Conservation (phyloP, 345 rosid genomes). For the Arabidopsis arenosa region DNA sequence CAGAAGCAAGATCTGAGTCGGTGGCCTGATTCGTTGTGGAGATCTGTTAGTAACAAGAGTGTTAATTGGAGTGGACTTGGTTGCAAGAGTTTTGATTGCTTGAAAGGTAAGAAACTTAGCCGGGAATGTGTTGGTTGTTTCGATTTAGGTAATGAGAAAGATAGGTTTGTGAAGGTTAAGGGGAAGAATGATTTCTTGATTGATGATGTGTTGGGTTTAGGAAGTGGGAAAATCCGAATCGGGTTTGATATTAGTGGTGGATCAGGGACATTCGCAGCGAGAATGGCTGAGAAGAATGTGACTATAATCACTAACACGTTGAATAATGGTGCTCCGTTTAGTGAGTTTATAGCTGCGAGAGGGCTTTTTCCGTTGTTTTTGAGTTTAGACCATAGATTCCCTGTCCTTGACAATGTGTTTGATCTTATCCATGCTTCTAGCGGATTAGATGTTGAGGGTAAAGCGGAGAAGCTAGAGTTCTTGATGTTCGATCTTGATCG, state of each 20-base stretch:
- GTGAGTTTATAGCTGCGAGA: conserved; percentile 85
- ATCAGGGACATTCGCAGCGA: conserved; percentile 86
- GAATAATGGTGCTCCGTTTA: conserved; percentile 79
- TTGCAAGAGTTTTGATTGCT: conserved; percentile 79
- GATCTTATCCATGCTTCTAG: conserved; percentile 79
- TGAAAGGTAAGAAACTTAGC: conserved; percentile 76
- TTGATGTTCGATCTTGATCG: conserved; percentile 94
- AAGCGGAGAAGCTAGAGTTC: conserved; percentile 85
- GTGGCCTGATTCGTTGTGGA: conserved; percentile 77
- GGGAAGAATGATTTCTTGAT: conserved; percentile 84
- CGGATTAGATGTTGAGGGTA: conserved; percentile 69
- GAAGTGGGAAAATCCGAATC: conserved; percentile 71
- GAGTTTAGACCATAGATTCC: conserved; percentile 92
- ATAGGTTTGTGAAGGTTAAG: conserved; percentile 67
- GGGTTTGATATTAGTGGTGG: conserved; percentile 92
- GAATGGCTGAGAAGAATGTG: conserved; percentile 93
- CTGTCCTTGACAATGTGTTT: conserved; percentile 84
- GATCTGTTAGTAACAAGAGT: conserved; percentile 74
- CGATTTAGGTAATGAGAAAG: conserved; percentile 66
- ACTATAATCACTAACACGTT: conserved; percentile 71
- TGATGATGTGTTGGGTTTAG: conserved; percentile 78
- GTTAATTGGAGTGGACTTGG: conserved; percentile 92
- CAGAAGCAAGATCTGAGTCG: conserved; percentile 67
- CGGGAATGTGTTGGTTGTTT: conserved; percentile 86
- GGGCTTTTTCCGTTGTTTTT: conserved; percentile 84